A percentile compares a stretch with the other conserved stretches of the same genome.
phyloP scores from a whole-genome alignment of 2,329 filamentous ascomycete genomes.

The Intubia oerlemansii region DNA sequence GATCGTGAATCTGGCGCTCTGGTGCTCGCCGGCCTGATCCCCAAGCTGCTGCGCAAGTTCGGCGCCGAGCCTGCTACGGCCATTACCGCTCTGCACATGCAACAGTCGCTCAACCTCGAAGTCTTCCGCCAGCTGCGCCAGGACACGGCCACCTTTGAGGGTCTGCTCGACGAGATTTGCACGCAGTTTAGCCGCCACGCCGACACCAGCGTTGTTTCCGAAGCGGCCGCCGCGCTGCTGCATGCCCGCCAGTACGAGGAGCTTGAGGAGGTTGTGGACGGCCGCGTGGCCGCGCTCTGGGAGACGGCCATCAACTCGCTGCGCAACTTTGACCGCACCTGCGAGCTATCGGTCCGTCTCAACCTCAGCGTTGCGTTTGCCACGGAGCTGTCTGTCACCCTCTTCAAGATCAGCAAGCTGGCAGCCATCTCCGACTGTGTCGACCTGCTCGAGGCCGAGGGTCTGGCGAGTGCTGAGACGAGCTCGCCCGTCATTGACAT shows the following conservation, averaged over 20 bases:
- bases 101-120: conserved; percentile 70
- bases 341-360: conserved; percentile 49
- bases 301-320: conserved; percentile 61
- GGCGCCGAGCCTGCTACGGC: conserved; percentile 77
- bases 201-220: conserved; percentile 63
- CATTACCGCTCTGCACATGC: conserved; percentile 64
- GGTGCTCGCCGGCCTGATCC: conserved; percentile 58
- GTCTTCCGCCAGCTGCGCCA: conserved; percentile 78
- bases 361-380: conserved; percentile 45
- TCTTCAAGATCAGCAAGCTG: conserved; percentile 64
- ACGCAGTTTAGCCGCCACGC: conserved; percentile 89
- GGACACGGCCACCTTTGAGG: conserved; percentile 59
- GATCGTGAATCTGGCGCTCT: conserved; percentile 54
- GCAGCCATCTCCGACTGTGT: conserved; percentile 61
- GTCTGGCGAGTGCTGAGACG: conserved; percentile 22
- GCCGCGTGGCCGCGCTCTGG: conserved; percentile 66
- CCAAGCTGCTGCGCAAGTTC: conserved; percentile 76
- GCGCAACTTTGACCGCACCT: conserved; percentile 46
- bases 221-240: conserved; percentile 63
- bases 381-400: conserved; percentile 47
- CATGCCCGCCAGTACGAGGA: conserved; percentile 77
- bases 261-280: conserved; percentile 65
- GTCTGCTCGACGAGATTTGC: conserved; percentile 74
- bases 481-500: conserved; percentile 39
- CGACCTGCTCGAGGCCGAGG: conserved; percentile 46